Conservation (phyloP, 352 stramenopile genomes). For the Phytophthora capsici region DNA sequence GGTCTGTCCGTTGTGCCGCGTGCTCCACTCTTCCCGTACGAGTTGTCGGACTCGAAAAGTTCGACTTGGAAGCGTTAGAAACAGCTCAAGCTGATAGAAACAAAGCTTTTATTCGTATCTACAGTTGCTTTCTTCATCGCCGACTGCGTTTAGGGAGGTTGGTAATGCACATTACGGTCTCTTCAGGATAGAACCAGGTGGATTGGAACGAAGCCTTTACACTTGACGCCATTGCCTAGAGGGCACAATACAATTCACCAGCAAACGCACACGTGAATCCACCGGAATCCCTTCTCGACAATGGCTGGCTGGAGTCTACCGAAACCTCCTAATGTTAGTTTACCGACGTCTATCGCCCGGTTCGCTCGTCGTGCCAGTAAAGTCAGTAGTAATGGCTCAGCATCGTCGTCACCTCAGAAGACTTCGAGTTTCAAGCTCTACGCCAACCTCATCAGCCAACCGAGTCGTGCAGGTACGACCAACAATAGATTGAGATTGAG, state of each 20-base stretch:
- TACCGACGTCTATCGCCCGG: conserved; percentile 28
- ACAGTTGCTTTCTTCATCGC: conserved; percentile 15
- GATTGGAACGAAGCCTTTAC: conserved; percentile 23
- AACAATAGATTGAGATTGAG: not conserved
- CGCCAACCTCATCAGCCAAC: conserved; percentile 52
- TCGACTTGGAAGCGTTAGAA: conserved; percentile 74
- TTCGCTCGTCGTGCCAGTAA: conserved; percentile 37
- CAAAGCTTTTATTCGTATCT: conserved; percentile 21
- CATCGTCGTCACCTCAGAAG: conserved; percentile 26
- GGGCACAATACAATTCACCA: conserved; percentile 24
- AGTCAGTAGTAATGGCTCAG: conserved; percentile 14
- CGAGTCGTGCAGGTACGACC: conserved; percentile 40
- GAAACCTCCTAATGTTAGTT: conserved; percentile 5
- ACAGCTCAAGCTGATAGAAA: conserved; percentile 21
- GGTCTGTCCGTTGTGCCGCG: conserved; percentile 66
- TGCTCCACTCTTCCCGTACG: conserved; percentile 76
- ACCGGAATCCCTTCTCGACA: conserved; percentile 11
- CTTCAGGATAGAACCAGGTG: conserved; percentile 15
- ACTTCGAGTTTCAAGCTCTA: conserved; percentile 45
- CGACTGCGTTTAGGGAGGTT: conserved; percentile 12
- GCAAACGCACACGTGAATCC: conserved; percentile 7
- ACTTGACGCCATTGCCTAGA: conserved; percentile 16
- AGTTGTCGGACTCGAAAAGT: conserved; percentile 83
- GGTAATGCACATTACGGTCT: conserved; percentile 16
- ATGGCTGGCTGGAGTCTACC: conserved; percentile 42